These are phyloP conservation scores for Fusarium coffeatum DNA, from an alignment of 2,329 filamentous ascomycete species.

Conservation along the genomic window DNA sequence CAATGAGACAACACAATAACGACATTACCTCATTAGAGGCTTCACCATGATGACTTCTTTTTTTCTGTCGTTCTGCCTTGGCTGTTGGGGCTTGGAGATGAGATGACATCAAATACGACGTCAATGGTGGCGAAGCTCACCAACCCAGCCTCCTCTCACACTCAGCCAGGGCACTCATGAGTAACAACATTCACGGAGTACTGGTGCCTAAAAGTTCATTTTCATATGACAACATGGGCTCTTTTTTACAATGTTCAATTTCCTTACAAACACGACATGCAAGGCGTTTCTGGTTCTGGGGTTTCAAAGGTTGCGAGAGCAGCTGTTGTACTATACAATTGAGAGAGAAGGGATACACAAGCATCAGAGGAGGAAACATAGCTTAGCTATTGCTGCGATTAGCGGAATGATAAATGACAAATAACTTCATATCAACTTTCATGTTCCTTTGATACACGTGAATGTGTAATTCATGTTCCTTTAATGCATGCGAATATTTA, in stretches of 20 bases:
- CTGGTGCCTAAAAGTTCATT: conserved; percentile 30
- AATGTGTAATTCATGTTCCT: fast-evolving
- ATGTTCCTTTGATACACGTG: fast-evolving
- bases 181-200: conserved; percentile 20
- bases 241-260: conserved; percentile 13
- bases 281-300: conserved; percentile 32
- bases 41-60: neutral
- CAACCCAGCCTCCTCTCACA: conserved; percentile 17
- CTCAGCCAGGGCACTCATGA: conserved; percentile 4
- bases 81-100: neutral
- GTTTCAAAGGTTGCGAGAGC: neutral
- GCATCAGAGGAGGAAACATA: conserved; percentile 2
- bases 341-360: conserved; percentile 2
- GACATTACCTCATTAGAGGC: neutral
- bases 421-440: neutral
- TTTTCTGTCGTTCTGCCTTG: conserved; percentile 11
- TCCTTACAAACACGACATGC: conserved; percentile 30
- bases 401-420: conserved; percentile 30
- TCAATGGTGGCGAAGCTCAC: conserved; percentile 30
- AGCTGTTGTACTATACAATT: conserved; percentile 19
- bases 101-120: conserved; percentile 35
- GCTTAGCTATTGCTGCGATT: conserved; percentile 1
- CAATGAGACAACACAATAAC: conserved; percentile 1
- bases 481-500: fast-evolving
- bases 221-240: conserved; percentile 24